A percentile compares a stretch with the other conserved stretches of the same genome.
Evolutionary conservation across 495 filamentous ascomycete species (phyloP).

Genomic region (Poronia punctata): DNA sequence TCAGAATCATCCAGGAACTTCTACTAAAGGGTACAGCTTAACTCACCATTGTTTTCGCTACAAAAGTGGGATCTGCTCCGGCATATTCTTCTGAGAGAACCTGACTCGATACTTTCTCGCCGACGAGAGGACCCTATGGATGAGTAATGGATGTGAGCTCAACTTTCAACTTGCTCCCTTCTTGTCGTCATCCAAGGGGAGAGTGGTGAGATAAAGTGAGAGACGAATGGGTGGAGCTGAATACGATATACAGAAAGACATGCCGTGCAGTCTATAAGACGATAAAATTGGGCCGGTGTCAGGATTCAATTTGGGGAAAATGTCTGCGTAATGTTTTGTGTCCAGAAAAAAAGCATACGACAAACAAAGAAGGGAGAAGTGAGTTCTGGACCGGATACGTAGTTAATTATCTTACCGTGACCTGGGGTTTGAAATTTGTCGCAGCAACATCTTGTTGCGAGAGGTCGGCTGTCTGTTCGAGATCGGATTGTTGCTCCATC

Average conservation of each 20-base stretch:
- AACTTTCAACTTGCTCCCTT: slow-evolving; percentile 5
- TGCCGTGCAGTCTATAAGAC: background rate
- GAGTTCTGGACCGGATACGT: background rate
- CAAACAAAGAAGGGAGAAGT: no score
- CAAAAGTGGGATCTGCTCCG: slow-evolving; percentile 77
- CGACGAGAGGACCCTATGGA: slow-evolving; percentile 71
- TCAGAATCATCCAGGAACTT: background rate
- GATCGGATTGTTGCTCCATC: slow-evolving; percentile 24
- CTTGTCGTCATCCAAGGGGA: background rate
- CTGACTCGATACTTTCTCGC: slow-evolving; percentile 67
- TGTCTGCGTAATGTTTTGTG: background rate
- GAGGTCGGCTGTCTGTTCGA: slow-evolving; percentile 33
- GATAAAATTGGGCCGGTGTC: background rate
- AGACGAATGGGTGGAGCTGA: background rate
- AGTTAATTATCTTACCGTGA: slow-evolving; percentile 45
- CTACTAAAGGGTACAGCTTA: background rate
- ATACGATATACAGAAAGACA: no score
- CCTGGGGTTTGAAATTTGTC: slow-evolving; percentile 57
- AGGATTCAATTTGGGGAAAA: background rate
- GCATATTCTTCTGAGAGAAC: slow-evolving; percentile 82
- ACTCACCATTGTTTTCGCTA: slow-evolving; percentile 78
- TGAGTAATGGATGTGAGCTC: slow-evolving; percentile 11
- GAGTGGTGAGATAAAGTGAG: background rate
- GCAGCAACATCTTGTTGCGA: slow-evolving; percentile 50
- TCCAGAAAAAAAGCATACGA: no score